These are phyloP conservation scores for Cercospora sp. DNA, from an alignment of 2,329 filamentous ascomycete species.

Conservation along the genomic window DNA sequence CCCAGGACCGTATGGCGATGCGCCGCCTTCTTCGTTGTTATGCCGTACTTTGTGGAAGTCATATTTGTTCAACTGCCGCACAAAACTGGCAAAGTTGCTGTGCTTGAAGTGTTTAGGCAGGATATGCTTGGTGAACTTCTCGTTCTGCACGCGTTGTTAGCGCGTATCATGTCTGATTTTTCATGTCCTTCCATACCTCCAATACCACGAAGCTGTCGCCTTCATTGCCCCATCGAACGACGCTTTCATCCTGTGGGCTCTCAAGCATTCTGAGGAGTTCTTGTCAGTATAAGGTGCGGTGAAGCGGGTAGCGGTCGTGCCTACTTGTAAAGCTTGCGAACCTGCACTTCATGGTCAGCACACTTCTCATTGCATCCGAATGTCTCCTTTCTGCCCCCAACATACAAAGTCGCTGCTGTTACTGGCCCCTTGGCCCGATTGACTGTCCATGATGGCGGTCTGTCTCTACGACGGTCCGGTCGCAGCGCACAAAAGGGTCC, in stretches of 20 bases:
- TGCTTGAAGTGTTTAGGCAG: slow-evolving; percentile 99
- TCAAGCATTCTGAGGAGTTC: slow-evolving; percentile 78
- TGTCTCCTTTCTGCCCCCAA: slow-evolving; percentile 34
- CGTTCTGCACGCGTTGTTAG: slow-evolving; percentile 62
- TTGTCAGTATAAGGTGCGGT: slow-evolving; percentile 1
- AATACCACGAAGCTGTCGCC: slow-evolving; percentile 96
- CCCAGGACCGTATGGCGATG: slow-evolving; percentile 77
- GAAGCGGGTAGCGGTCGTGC: slow-evolving; percentile 32
- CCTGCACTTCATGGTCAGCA: slow-evolving; percentile 53
- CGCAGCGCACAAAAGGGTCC: slow-evolving; percentile 12
- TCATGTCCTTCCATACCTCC: slow-evolving; percentile 63
- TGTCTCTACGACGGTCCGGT: slow-evolving; percentile 7
- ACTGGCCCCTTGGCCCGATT: slow-evolving; percentile 57
- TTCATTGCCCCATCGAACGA: slow-evolving; percentile 93
- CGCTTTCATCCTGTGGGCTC: slow-evolving; percentile 85
- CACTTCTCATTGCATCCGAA: not conserved
- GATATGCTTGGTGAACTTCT: slow-evolving; percentile 96
- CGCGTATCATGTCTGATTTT: not conserved
- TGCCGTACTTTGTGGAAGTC: slow-evolving; percentile 93
- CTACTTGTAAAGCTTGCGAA: slow-evolving; percentile 98
- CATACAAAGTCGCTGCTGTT: slow-evolving; percentile 95
- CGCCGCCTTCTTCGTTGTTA: slow-evolving; percentile 81
- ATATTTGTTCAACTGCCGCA: slow-evolving; percentile 65
- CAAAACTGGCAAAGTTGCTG: slow-evolving; percentile 77
- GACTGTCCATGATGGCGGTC: slow-evolving; percentile 45